Base-by-base conservation (phyloP, 202 grass and related monocot species). In the Zizania palustris region DNA sequence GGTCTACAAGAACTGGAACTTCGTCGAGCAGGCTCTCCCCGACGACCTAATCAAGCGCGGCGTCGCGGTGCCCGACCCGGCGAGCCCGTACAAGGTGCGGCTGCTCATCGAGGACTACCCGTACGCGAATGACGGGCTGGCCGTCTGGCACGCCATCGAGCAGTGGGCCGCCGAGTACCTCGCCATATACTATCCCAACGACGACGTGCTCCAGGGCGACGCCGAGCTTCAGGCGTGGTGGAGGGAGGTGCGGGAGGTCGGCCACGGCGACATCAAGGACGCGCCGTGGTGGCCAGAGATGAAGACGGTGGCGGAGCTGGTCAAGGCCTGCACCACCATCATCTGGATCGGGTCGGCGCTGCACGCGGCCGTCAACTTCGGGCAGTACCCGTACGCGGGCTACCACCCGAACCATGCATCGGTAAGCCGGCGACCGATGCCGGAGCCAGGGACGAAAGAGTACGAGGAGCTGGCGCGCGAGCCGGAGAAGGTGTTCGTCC, bases 41-140 rank as follows among this genome's bases (percentile, higher is more conserved):
- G 60, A 72, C 53, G 86, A 92, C 40, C 86, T 92, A 14, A 62
- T 92, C 45, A 92, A 86, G 65, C 83, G 86, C 48, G 86, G 84
- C 70, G 20, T 91, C 41, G 86, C 83, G 0, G 85, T 91, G 0
- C 5, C 4, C 2, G 88, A 95, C 20, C 50, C 55, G 1, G 46
- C 76, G n/a, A 78, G 80, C 59, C 75, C 79, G 0, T n/a, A 74
- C 81, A 85, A 87, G 56, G 67, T 89, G 36, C 64, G 48, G 15
- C 53, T 91, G n/a, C 45, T 91, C 19, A 69, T 95, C n/a, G 53
- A 89, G 62, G 88, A 94, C 65, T 94, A 94, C 64, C 92, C 92
- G 3, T 94, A 86, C 36, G 92, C 85, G 9, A 64, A 56, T 15
- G 92, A 95, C 49, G 92, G 89, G 16, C 74, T 96, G 9, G 89